Evolutionary conservation across 177 flowering plant genomes (phyloP), one percentile per base, ranked within the genome.

Genomic region (Vitis hybrid): DNA sequence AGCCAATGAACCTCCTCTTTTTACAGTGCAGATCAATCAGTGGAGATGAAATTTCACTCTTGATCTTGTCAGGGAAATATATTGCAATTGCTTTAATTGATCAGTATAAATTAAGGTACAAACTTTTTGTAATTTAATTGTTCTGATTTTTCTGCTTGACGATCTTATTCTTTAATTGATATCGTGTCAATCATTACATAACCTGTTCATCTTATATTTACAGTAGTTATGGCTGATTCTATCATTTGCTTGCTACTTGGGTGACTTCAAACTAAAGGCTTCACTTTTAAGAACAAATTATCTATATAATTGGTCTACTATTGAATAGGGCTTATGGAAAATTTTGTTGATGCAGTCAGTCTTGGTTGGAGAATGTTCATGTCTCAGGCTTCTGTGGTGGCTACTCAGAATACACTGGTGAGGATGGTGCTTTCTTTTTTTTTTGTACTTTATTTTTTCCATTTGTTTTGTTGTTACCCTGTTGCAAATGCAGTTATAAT

Each of bases 21-120:
- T 71, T 82, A 81, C 97, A 94, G 99, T 84, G 91, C 89, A 89
- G 95, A 80, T 90, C 94, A 58, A 80, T 94, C 57, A 82, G 86
- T 72, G 73, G 74, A 69, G 80, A 87, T 72, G 94, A 95, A 65
- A 83, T 95, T 66, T 86, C 91, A 57, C 60, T 76, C 59, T 72
- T 89, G 74, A 87, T 94, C 56, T 80, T 88, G 69, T 90, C 96
- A 4, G 98, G 96, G 62, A 86, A 83, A 59, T 90, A 83, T 76
- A 77, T 94, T 70, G 96, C 91, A 9, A 88, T 95, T 80, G 94
- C 88, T 16, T 82, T 93, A 75, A 97, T 95, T 78, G 98, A 95
- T 75, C 97, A 93, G 66, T 79, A 82, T 77, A 89, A 85, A 70
- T 74, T 91, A 71, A 87, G 94, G 98, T 93, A 73, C 35, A 24